Evolutionary conservation across 306 rosid species (phyloP), one percentile per base, ranked within the genome.

Genomic region (Cyclanthera cordifolia): DNA sequence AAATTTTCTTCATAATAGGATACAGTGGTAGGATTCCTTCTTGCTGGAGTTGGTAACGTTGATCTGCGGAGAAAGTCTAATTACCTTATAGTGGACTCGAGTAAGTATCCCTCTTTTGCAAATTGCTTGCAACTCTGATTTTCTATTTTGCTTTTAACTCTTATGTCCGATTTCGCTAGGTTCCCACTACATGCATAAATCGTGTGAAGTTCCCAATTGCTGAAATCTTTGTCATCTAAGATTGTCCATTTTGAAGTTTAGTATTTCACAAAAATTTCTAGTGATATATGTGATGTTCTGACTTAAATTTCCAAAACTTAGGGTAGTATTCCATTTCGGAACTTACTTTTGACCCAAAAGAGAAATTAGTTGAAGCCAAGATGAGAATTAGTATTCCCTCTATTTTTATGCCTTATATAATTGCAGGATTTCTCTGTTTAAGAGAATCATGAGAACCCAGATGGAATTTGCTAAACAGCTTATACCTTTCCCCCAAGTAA

Each of bases 21-120:
- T 75, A 93, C 99, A 6, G 76, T 93, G 41, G 90, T 88, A 70
- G 95, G 99, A 72, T 90, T 93, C 79, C 89, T 93, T 79, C 80
- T 93, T 70, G 99, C 95, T 65, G 96, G 99, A 76, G 99, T 93
- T 71, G 99, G 97, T 55, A 85, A 92, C 21, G 96, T 92, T 37
- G 96, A 91, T 85, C 72, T 91, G 75, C 84, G 97, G 58, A 85
- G 97, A 79, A 89, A 91, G 85, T 85, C 97, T 46, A 92, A 92
- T 77, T 92, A 92, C 79, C 96, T 90, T 32, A 86, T 86, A 37
- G 95, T 93, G 39, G 99, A 93, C 80, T 86, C 95, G 74, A 93
- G 99, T 93, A 90, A 8, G 91, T 71, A 34, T 66, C 54, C 32
- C 54, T 66, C 3, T 46, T 14, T 27, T 56, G 11, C 43, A 25